Evolutionary conservation across 2,329 filamentous ascomycete species (phyloP), one percentile per base, ranked within the genome.

Genomic region (Herpotrichia juniperi): DNA sequence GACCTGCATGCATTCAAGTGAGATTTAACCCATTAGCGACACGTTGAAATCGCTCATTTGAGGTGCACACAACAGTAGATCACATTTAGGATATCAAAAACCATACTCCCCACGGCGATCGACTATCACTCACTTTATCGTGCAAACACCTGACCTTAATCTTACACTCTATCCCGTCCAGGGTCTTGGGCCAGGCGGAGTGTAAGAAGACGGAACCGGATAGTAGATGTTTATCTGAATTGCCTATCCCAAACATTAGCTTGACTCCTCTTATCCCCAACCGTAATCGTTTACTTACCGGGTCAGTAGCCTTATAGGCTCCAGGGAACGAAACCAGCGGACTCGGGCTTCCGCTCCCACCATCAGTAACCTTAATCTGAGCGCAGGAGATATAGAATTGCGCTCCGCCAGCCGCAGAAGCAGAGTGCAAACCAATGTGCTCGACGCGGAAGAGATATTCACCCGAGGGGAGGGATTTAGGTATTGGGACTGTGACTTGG

Each of bases 341-440:
- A 4, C 59, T 48, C 0, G 76, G 75, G 11, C 28, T 64, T 31
- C 68, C 74, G 46, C 56, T 68, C 3, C 74, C 74, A 24, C 67
- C 64, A 9, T 71, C 71, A 3, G 64, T 67, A 51, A 80, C 69
- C 53, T 74, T 71, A 44, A 80, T 46, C 62, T 80, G 78, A 0
- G 72, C 75, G 57, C 78, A 80, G 3, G 71, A 71, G 25, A 78
- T 72, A 59, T 79, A 80, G 61, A 79, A 78, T 64, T 78, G 67
- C 10, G 68, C 68, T 26, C 68, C 68, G 16, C 59, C 61, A 11
- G 54, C 49, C 10, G 48, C 48, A 11, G 52, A 40, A 2, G 68
- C 73, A 42, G 68, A 66, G 58, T 76, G 75, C 16, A 78, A 62
- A 6, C 62, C 76, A 40, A 79, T 76, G 50, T 78, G 76, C 62